These are phyloP conservation scores for Eimeria acervulina DNA, from an alignment of 169 alveolate species.

Conservation along the genomic window DNA sequence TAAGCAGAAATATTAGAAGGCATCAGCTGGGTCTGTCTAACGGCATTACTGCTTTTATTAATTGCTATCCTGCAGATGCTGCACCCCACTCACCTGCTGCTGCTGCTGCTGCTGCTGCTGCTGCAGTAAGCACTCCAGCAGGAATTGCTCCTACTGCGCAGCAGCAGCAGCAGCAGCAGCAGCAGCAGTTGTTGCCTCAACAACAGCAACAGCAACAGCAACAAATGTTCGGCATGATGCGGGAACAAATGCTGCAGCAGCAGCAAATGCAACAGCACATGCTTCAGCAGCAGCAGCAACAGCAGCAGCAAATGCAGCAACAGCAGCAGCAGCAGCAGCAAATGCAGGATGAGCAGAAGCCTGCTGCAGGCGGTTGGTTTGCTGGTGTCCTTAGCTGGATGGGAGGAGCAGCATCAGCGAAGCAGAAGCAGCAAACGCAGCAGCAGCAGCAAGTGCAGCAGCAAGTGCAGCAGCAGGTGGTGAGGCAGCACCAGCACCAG, in stretches of 20 bases:
- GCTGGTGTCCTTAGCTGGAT: conserved; percentile 1
- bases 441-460: conserved; percentile 14
- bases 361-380: background rate
- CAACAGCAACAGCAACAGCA: too few relatives aligned
- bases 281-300: background rate
- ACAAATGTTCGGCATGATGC: too few relatives aligned
- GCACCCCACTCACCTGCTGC: too few relatives aligned
- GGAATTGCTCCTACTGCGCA: too few relatives aligned
- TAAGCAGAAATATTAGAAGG: too few relatives aligned
- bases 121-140: too few relatives aligned
- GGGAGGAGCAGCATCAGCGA: background rate
- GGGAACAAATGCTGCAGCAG: background rate
- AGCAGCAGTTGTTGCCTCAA: too few relatives aligned
- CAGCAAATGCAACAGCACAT: background rate
- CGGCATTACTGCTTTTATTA: too few relatives aligned
- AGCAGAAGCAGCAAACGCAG: background rate
- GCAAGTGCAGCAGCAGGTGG: background rate
- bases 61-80: too few relatives aligned
- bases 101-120: too few relatives aligned
- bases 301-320: background rate
- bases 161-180: too few relatives aligned
- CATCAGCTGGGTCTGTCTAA: too few relatives aligned
- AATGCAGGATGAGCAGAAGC: background rate
- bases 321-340: background rate
- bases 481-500: background rate